Conservation (phyloP, 139 green algal species). For the Chlorella vulgaris region DNA sequence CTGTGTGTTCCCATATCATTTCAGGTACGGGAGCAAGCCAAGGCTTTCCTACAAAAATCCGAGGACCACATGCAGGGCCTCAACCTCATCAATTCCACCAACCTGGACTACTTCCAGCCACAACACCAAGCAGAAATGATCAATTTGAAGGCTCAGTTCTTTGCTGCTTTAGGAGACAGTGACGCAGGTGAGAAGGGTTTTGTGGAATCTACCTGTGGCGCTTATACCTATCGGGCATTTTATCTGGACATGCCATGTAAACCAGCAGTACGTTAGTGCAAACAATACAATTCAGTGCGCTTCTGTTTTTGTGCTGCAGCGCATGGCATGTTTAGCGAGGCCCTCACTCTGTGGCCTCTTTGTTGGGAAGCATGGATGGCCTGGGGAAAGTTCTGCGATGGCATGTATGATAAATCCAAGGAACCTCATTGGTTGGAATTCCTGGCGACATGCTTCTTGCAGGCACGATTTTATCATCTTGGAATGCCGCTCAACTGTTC, state of each 20-base stretch:
- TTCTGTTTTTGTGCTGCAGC: conserved; percentile 30
- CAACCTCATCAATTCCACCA: conserved; percentile 92
- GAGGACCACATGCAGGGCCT: conserved; percentile 75
- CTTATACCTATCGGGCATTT: no score
- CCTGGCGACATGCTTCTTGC: conserved; percentile 48
- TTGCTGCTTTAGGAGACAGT: conserved; percentile 49
- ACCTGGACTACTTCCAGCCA: conserved; percentile 95
- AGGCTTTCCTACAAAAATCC: conserved; percentile 64
- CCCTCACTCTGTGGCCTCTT: conserved; percentile 79
- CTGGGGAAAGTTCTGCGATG: conserved; percentile 92
- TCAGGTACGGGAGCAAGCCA: conserved; percentile 47
- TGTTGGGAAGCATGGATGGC: conserved; percentile 87
- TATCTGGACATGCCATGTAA: no score
- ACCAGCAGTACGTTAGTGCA: no score
- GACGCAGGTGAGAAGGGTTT: conserved; percentile 23
- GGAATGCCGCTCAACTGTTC: no score
- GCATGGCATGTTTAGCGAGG: conserved; percentile 76
- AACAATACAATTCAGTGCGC: not conserved
- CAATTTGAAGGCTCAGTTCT: conserved; percentile 79
- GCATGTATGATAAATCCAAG: conserved; percentile 53
- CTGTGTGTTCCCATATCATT: not conserved
- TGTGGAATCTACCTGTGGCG: no score
- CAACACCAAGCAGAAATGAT: conserved; percentile 93
- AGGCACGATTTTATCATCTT: not conserved
- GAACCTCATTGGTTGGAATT: conserved; percentile 79